Evolutionary conservation across 2,329 filamentous ascomycete genomes (phyloP).

Genomic region (Fusarium sp.): DNA sequence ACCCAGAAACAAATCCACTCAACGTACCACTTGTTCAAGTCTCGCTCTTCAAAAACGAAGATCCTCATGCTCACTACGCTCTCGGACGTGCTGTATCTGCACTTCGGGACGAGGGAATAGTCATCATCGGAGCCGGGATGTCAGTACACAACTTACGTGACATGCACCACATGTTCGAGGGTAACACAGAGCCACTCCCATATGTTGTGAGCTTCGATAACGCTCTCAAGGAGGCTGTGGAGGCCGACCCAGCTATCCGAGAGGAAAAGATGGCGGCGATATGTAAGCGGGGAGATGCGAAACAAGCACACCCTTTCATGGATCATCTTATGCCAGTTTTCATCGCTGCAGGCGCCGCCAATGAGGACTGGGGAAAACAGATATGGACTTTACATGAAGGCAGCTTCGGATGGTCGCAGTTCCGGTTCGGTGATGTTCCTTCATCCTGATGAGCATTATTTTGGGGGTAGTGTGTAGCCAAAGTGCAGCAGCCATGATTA

Average conservation of each 20-base stretch:
- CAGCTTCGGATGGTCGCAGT: conserved; percentile 59
- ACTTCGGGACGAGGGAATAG: conserved; percentile 73
- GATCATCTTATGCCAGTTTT: conserved; percentile 62
- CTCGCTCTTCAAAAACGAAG: conserved; percentile 72
- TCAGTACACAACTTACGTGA: conserved; percentile 76
- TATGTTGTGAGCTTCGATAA: conserved; percentile 73
- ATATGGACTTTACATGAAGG: conserved; percentile 59
- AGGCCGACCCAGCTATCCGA: conserved; percentile 51
- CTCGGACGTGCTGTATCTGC: conserved; percentile 72
- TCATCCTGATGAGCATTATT: not conserved
- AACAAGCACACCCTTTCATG: conserved; percentile 59
- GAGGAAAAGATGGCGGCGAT: conserved; percentile 53
- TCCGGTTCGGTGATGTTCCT: conserved; percentile 55
- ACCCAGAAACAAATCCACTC: conserved; percentile 69
- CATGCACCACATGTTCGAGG: conserved; percentile 46
- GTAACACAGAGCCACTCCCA: conserved; percentile 58
- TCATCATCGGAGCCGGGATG: conserved; percentile 79
- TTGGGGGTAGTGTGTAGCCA: conserved; percentile 3
- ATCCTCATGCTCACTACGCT: conserved; percentile 72
- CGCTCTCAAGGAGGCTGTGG: conserved; percentile 72
- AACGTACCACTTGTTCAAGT: conserved; percentile 77
- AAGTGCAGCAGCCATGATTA: not conserved
- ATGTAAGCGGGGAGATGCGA: conserved; percentile 55
- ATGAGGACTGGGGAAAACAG: conserved; percentile 53
- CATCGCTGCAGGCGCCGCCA: conserved; percentile 58